Conservation (phyloP, 23 red algal genomes). For the Gracilaria vermiculophylla region DNA sequence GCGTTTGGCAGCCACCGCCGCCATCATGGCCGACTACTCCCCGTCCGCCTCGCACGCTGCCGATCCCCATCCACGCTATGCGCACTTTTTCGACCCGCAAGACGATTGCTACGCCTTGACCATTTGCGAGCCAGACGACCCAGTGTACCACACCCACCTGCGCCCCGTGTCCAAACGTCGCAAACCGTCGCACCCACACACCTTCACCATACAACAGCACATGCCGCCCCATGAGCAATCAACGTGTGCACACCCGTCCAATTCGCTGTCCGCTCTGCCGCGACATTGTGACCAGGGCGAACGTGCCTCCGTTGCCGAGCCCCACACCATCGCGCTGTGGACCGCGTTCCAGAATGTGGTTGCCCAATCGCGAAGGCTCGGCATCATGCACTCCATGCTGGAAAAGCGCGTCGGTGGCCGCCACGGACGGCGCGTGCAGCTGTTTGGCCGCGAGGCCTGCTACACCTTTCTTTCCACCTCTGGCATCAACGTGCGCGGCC, state of each 20-base stretch:
- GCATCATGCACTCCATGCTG: constrained; percentile 22
- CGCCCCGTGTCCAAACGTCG: background rate
- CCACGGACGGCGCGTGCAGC: background rate
- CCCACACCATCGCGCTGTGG: constrained; percentile 19
- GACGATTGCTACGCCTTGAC: constrained; percentile 26
- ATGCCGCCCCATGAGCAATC: background rate
- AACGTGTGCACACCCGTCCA: background rate
- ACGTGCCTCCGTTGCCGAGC: background rate
- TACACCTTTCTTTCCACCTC: constrained; percentile 58
- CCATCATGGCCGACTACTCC: background rate
- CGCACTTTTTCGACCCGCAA: constrained; percentile 24
- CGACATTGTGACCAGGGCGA: background rate
- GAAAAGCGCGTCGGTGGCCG: background rate
- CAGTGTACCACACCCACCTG: background rate
- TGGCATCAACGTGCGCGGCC: constrained; percentile 21
- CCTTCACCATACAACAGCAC: background rate
- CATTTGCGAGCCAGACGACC: constrained; percentile 22
- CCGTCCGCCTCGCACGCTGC: background rate
- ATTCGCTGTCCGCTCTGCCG: background rate
- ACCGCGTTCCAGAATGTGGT: background rate
- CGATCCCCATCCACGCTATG: background rate
- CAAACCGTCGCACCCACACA: background rate
- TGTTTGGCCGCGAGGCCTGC: constrained; percentile 18
- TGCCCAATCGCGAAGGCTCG: background rate
- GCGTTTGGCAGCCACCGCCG: background rate